These are phyloP conservation scores for Mucor saturninus DNA, from an alignment of 371 early-diverging fungal species.

Conservation along the genomic window DNA sequence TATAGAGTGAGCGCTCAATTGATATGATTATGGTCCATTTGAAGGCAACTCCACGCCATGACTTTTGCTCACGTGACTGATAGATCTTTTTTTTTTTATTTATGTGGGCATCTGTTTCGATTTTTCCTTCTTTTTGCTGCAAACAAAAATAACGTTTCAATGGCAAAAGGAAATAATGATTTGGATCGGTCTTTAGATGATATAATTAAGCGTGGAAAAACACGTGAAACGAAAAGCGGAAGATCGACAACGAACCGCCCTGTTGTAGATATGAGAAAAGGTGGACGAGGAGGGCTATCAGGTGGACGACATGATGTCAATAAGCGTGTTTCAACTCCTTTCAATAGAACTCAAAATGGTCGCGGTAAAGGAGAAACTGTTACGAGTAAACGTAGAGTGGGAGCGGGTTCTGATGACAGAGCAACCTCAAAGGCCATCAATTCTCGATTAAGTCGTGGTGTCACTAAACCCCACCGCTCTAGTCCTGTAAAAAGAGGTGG, in stretches of 20 bases:
- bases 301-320: neutral
- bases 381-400: slow-evolving; percentile 1
- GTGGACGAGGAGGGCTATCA: neutral
- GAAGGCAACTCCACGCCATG: too few species aligned
- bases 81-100: too few species aligned
- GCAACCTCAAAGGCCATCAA: slow-evolving; percentile 5
- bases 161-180: slow-evolving; percentile 17
- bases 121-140: too few species aligned
- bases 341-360: neutral
- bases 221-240: slow-evolving; percentile 1
- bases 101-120: too few species aligned
- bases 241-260: neutral
- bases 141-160: neutral
- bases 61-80: too few species aligned
- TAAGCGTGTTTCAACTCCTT: neutral
- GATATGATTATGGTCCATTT: too few species aligned
- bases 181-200: slow-evolving; percentile 28
- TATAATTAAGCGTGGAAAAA: slow-evolving; percentile 16
- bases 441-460: slow-evolving; percentile 5
- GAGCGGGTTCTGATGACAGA: neutral
- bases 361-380: neutral
- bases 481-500: neutral
- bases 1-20: too few species aligned
- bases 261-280: neutral
- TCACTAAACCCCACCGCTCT: slow-evolving; percentile 9